phyloP scores from a whole-genome alignment of 192 early-diverging fungal genomes.

The Coemansia guatemalensis region DNA sequence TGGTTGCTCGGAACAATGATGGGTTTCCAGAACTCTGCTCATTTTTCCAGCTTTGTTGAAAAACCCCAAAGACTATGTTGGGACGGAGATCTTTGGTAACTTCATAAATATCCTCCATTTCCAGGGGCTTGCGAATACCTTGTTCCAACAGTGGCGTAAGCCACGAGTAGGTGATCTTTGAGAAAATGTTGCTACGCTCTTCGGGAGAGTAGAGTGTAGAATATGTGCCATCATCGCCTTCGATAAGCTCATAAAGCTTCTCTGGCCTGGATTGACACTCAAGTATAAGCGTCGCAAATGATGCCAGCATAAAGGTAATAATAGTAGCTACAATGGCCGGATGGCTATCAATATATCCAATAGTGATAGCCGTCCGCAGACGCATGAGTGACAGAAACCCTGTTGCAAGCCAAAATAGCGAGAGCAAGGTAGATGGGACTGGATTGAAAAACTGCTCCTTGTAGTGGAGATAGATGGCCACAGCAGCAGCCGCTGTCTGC shows the following conservation, averaged over 20 bases:
- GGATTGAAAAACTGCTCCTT: slow-evolving; percentile 28
- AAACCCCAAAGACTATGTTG: slow-evolving; percentile 4
- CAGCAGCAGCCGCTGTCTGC: slow-evolving; percentile 22
- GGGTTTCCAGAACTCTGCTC: slow-evolving; percentile 16
- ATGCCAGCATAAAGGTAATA: slow-evolving; percentile 10
- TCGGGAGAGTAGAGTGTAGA: background rate
- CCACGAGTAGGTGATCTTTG: slow-evolving; percentile 73
- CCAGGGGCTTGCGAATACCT: slow-evolving; percentile 65
- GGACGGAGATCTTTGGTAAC: background rate
- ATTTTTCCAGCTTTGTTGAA: slow-evolving; percentile 14
- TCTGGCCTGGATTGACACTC: slow-evolving; percentile 37
- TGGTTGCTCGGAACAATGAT: background rate
- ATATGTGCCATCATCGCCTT: slow-evolving; percentile 19
- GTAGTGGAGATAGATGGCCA: slow-evolving; percentile 26
- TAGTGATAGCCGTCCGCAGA: slow-evolving; percentile 22
- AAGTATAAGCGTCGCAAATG: slow-evolving; percentile 20
- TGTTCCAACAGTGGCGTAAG: slow-evolving; percentile 75
- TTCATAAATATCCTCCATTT: slow-evolving; percentile 2
- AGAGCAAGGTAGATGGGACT: slow-evolving; percentile 21
- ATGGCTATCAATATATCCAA: background rate
- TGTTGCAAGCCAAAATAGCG: slow-evolving; percentile 47
- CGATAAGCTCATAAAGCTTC: slow-evolving; percentile 15
- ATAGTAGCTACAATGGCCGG: slow-evolving; percentile 9
- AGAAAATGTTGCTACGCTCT: slow-evolving; percentile 11
- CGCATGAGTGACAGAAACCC: slow-evolving; percentile 18